A percentile compares a stretch with the other conserved stretches of the same genome.
Evolutionary conservation across 306 rosid species (phyloP).

Genomic region (Acmispon strigosus): DNA sequence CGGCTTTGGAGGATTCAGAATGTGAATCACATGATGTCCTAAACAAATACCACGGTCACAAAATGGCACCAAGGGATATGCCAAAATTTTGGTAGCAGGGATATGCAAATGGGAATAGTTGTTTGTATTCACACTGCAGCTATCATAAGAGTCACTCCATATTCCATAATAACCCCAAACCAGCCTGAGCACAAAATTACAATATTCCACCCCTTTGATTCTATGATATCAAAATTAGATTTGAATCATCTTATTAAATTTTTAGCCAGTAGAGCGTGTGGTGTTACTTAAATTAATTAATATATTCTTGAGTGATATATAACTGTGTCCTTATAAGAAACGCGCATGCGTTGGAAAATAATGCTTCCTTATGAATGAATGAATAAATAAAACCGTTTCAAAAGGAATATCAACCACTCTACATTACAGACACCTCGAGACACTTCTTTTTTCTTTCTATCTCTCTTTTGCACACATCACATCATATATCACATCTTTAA

Average conservation of each 20-base stretch:
- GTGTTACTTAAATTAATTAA: neutral
- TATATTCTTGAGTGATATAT: neutral
- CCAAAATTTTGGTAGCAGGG: neutral
- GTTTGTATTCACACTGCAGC: conserved; percentile 3
- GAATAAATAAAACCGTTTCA: too few species aligned
- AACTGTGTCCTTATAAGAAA: neutral
- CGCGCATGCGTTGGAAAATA: conserved; percentile 18
- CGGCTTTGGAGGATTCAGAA: neutral
- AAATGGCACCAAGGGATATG: neutral
- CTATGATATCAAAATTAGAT: neutral
- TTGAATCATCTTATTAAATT: neutral
- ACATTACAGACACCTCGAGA: too few species aligned
- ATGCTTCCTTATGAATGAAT: neutral
- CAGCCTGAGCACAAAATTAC: neutral
- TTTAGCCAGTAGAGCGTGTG: neutral
- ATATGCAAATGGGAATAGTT: conserved; percentile 7
- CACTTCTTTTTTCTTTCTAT: too few species aligned
- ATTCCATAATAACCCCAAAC: neutral
- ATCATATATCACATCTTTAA: too few species aligned
- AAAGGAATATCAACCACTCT: too few species aligned
- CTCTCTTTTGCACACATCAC: too few species aligned
- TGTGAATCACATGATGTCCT: conserved; percentile 19
- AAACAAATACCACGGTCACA: neutral
- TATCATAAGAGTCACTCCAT: neutral
- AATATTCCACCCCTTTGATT: neutral